phyloP scores from a whole-genome alignment of 352 stramenopile genomes.

The Pythium sukuiense region DNA sequence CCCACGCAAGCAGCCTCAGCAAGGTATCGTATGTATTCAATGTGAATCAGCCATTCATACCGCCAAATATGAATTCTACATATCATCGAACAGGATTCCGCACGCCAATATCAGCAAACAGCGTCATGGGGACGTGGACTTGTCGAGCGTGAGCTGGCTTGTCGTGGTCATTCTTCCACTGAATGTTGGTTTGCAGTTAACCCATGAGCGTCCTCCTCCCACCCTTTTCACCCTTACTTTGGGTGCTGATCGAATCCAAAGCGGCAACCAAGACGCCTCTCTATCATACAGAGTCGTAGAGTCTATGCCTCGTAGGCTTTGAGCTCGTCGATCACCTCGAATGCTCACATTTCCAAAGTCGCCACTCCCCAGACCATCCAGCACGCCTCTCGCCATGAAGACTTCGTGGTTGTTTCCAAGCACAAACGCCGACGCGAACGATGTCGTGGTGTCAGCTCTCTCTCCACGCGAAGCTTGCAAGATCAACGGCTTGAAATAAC shows the following conservation, averaged over 20 bases:
- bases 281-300: too few relatives aligned
- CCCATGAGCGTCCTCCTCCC: too few relatives aligned
- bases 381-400: neutral
- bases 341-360: neutral
- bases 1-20: too few relatives aligned
- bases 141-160: constrained; percentile 65
- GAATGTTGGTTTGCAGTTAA: neutral
- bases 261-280: neutral
- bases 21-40: too few relatives aligned
- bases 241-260: neutral
- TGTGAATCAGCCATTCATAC: too few relatives aligned
- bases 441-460: neutral
- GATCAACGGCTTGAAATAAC: neutral
- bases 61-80: too few relatives aligned
- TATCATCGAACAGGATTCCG: too few relatives aligned
- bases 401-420: neutral
- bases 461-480: neutral
- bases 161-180: too few relatives aligned
- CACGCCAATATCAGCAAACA: too few relatives aligned
- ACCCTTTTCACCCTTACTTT: neutral
- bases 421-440: neutral
- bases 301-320: too few relatives aligned
- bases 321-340: neutral
- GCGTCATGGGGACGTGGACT: too few relatives aligned
- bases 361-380: neutral